Percentiles rank a stretch among this genome's conserved stretches.
Evolutionary conservation across 2,329 filamentous ascomycete genomes (phyloP).

Genomic region (Zelopaecilomyces penicillatus): DNA sequence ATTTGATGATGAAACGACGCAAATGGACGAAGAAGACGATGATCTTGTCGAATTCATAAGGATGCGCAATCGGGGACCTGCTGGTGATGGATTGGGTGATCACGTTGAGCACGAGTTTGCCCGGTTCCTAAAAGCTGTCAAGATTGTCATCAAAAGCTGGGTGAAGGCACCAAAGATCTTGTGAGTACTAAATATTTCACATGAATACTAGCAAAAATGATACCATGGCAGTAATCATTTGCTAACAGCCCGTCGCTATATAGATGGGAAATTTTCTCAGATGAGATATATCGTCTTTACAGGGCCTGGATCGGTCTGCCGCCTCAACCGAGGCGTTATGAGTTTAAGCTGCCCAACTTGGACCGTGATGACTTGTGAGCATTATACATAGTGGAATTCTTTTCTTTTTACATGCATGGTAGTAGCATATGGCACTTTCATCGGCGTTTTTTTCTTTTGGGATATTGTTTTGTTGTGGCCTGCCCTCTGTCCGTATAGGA

Average conservation of each 20-base stretch:
- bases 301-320: conserved; percentile 46
- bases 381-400: no score
- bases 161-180: conserved; percentile 54
- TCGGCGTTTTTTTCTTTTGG: no score
- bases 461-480: no score
- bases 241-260: neutral
- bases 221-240: neutral
- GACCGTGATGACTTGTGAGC: conserved; percentile 40
- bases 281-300: conserved; percentile 39
- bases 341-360: conserved; percentile 32
- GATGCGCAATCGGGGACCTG: conserved; percentile 23
- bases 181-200: conserved; percentile 44
- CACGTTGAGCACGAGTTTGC: conserved; percentile 55
- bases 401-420: no score
- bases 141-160: conserved; percentile 65
- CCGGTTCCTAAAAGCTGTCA: conserved; percentile 53
- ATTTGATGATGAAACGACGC: neutral
- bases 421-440: no score
- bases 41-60: conserved; percentile 17
- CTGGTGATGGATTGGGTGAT: conserved; percentile 37
- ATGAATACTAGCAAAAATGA: no score
- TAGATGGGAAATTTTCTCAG: conserved; percentile 35
- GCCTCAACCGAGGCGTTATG: conserved; percentile 40
- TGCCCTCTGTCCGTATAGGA: no score
- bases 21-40: conserved; percentile 17